These are phyloP conservation scores for Tephrocybe sp. DNA, from an alignment of 768 basidiomycete species.

Conservation along the genomic window DNA sequence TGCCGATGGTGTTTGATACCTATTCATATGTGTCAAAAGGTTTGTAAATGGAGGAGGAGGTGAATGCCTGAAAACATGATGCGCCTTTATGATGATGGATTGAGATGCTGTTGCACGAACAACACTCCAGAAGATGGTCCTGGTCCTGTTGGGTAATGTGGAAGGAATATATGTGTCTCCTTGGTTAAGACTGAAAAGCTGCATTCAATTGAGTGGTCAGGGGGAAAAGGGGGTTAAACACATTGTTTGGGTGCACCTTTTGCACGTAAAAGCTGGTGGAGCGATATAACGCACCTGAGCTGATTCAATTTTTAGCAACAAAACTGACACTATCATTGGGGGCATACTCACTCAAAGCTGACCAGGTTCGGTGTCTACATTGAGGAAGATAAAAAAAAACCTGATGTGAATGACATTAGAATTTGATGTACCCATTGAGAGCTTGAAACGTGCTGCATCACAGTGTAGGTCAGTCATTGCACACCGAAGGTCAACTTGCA, in stretches of 20 bases:
- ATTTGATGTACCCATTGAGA: conserved; percentile 48
- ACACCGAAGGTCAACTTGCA: not conserved
- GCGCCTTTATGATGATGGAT: conserved; percentile 60
- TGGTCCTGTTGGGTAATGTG: conserved; percentile 47
- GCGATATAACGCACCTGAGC: conserved; percentile 45
- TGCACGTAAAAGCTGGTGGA: conserved; percentile 62
- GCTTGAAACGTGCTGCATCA: conserved; percentile 40
- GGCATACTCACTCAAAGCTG: conserved; percentile 51
- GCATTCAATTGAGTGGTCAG: conserved; percentile 7
- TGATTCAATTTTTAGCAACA: conserved; percentile 17
- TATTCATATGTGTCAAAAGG: too few relatives aligned
- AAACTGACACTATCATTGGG: not conserved
- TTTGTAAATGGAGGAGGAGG: not conserved
- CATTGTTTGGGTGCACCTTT: too few relatives aligned
- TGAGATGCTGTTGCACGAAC: conserved; percentile 35
- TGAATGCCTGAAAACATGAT: not conserved
- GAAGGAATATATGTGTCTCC: conserved; percentile 67
- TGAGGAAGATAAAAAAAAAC: not conserved
- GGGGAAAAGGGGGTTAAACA: not conserved
- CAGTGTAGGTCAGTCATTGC: conserved; percentile 6
- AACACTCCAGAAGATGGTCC: conserved; percentile 66
- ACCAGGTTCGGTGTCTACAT: conserved; percentile 57
- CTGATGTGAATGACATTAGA: not conserved
- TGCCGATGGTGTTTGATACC: conserved; percentile 52
- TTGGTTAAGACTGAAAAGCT: conserved; percentile 65